Base-by-base conservation (phyloP, 176 grass and related monocot genomes). In the Phoenix dactylifera region DNA sequence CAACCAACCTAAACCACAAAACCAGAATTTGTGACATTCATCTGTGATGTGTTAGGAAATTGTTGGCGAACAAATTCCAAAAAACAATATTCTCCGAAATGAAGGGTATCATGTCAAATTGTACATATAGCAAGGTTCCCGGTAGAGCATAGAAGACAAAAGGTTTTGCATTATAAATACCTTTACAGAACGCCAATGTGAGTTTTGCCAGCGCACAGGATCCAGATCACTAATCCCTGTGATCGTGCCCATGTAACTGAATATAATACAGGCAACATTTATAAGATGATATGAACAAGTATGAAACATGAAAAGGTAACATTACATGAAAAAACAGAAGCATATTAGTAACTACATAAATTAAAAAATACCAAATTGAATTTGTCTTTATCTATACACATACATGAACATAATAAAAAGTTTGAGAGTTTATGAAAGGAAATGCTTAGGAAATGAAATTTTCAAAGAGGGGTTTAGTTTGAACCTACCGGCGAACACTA, bases 1-100 rank as follows among this genome's bases (percentile, higher is more conserved):
- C 60, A 63, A n/a, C 60, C 49, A 15, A 63, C 60, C 60, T 90
- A 86, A n/a, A 63, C 67, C 22, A 52, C 12, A 72, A 59, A 58
- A 55, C 26, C 63, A 64, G 58, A 58, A 28, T 14, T 39, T 66
- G 17, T 63, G 12, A 54, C 22, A 7, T 64, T 55, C 22, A 58
- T 52, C 62, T 12, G n/a, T 12, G 4, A 55, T 25, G 30, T 29
- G 63, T 51, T 53, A 72, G 22, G 30, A 50, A 24, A 44, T 44
- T 44, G 35, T 44, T 44, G 35, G 35, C 3, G 10, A 44, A 14
- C 7, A 14, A 44, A 44, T 44, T 44, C 10, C 65, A 66, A 16
- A 63, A 19, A 82, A 17, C 16, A 2, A 20, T 4, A 71, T 16
- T 22, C 53, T 20, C 48, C 7, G 18, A 2, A 7, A 72, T 52